Percentiles rank a stretch among this genome's conserved stretches.
These are phyloP conservation scores for Clonostachys byssicola DNA, from an alignment of 2,329 filamentous ascomycete species.

Conservation along the genomic window DNA sequence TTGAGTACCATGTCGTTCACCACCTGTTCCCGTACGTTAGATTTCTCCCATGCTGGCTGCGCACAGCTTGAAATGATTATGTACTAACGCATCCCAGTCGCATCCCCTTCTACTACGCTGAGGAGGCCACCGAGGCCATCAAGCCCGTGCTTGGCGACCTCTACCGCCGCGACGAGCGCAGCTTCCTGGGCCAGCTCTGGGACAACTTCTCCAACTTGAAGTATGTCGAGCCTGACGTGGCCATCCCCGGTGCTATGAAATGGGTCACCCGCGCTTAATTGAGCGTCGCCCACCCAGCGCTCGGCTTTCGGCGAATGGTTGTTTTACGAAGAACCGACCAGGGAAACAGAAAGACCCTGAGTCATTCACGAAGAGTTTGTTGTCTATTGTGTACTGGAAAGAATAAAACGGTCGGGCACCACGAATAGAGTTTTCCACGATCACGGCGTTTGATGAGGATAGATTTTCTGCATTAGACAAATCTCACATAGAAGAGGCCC, in stretches of 20 bases:
- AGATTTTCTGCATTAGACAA: no score
- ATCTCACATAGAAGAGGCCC: no score
- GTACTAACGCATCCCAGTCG: slow-evolving; percentile 9
- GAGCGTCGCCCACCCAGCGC: no score
- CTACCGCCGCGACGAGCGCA: slow-evolving; percentile 54
- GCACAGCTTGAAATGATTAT: background rate
- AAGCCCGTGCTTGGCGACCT: slow-evolving; percentile 87
- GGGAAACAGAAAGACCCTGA: no score
- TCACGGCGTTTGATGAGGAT: no score
- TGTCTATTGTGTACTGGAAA: no score
- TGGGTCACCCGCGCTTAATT: background rate
- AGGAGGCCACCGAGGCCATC: slow-evolving; percentile 58
- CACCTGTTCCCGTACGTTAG: slow-evolving; percentile 42
- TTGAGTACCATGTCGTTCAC: slow-evolving; percentile 57
- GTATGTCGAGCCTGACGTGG: slow-evolving; percentile 3
- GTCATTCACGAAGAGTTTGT: no score
- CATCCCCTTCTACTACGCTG: slow-evolving; percentile 41
- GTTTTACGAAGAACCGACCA: no score
- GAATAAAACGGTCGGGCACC: no score
- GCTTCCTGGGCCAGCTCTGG: slow-evolving; percentile 7
- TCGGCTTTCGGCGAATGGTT: no score
- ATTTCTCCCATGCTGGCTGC: background rate
- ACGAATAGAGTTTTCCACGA: no score
- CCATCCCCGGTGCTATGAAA: background rate
- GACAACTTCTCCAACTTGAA: slow-evolving; percentile 4